A percentile compares a stretch with the other conserved stretches of the same genome.
phyloP scores from a whole-genome alignment of 108 stramenopile genomes.

The Cylindrotheca fusiformis region DNA sequence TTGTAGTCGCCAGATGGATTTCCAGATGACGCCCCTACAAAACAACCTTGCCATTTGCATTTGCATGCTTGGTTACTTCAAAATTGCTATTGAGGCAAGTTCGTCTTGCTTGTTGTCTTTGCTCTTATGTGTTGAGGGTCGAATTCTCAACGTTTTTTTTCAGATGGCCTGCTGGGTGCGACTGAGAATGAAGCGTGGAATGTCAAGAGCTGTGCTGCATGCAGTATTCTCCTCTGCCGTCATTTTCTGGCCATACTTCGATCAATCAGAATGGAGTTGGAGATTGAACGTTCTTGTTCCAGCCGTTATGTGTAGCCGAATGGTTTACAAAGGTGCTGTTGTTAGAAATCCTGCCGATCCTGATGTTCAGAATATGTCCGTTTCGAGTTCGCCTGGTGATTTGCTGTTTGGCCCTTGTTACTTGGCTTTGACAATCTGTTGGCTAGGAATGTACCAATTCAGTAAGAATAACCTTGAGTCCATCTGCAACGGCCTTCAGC shows the following conservation, averaged over 20 bases:
- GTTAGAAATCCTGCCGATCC: slow-evolving; percentile 63
- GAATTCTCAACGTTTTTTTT: too few relatives aligned
- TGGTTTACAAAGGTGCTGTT: slow-evolving; percentile 72
- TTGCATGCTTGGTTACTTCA: slow-evolving; percentile 26
- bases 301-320: slow-evolving; percentile 38
- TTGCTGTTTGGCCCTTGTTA: slow-evolving; percentile 73
- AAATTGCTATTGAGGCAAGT: slow-evolving; percentile 21
- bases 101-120: too few relatives aligned
- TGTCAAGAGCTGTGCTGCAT: slow-evolving; percentile 53
- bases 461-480: too few relatives aligned
- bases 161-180: slow-evolving; percentile 15
- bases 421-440: slow-evolving; percentile 51
- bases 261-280: slow-evolving; percentile 66
- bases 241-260: slow-evolving; percentile 70
- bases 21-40: slow-evolving; percentile 9
- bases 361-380: slow-evolving; percentile 61
- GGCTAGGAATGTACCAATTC: slow-evolving; percentile 57
- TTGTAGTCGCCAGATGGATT: too few relatives aligned
- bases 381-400: slow-evolving; percentile 63
- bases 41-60: slow-evolving; percentile 12
- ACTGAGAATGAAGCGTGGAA: background rate
- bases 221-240: slow-evolving; percentile 42
- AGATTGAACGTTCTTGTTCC: slow-evolving; percentile 64
- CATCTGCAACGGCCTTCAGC: too few relatives aligned
- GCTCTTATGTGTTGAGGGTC: too few relatives aligned